These are phyloP conservation scores for Saccharata proteae DNA, from an alignment of 2,329 filamentous ascomycete genomes.

Conservation along the genomic window DNA sequence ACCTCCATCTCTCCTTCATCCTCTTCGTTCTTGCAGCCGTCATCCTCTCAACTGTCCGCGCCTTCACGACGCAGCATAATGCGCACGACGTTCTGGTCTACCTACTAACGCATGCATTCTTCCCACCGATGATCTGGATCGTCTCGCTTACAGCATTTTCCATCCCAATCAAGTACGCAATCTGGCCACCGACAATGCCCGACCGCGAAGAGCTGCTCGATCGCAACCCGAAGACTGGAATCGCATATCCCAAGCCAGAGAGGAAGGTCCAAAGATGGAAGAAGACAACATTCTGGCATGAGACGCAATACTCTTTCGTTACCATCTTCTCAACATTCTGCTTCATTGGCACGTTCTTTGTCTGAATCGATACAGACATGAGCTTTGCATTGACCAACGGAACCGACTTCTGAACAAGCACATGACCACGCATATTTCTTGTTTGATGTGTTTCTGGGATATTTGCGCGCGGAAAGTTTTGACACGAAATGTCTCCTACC, in stretches of 20 bases:
- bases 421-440: no score
- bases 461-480: no score
- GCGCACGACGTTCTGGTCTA: slow-evolving; percentile 7
- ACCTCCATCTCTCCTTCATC: slow-evolving; percentile 6
- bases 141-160: slow-evolving; percentile 9
- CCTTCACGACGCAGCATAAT: neutral
- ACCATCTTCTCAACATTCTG: neutral
- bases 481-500: no score
- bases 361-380: no score
- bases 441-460: no score
- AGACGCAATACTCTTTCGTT: neutral
- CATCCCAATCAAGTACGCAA: slow-evolving; percentile 45
- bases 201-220: slow-evolving; percentile 45
- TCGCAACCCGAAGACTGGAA: slow-evolving; percentile 42
- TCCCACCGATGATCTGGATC: slow-evolving; percentile 11
- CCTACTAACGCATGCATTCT: slow-evolving; percentile 10
- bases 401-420: no score
- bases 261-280: slow-evolving; percentile 2
- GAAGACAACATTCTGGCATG: neutral
- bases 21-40: slow-evolving; percentile 9
- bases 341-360: slow-evolving; percentile 1
- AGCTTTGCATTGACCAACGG: no score
- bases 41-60: slow-evolving; percentile 7
- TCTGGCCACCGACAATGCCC: slow-evolving; percentile 46
- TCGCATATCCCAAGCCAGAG: slow-evolving; percentile 34